Base-by-base conservation (phyloP, 2,329 filamentous ascomycete species). In the Ophiobolus disseminans region DNA sequence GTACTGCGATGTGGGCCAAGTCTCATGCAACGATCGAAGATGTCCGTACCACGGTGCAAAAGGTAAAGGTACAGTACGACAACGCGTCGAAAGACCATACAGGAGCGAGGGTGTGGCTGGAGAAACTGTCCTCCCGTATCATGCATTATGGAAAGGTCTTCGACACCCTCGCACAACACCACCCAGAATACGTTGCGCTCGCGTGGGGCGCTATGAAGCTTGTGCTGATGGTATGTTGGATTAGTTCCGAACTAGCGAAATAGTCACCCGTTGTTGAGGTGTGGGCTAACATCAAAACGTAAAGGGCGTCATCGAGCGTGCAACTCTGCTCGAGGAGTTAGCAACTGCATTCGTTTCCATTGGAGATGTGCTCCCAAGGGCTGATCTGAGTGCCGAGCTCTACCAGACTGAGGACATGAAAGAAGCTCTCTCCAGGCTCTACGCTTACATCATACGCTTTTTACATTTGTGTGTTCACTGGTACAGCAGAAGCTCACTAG, bases 131-230 rank as follows among this genome's bases (percentile, higher is more conserved):
- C 14, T 10, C 17, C 37, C 41, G 21, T 14, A 39, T 30, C 17
- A 40, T 50, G 40, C 52, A 55, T 19, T 68, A 66, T 45, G 59
- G 58, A n/a, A 40, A 51, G 7, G 46, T 66, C 4, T 43, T 68
- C 23, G 65, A 68, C 45, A 50, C 53, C 4, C 28, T 68, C 19
- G 53, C 54, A 5, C 62, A 69, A 48, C 63, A 68, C 37, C 65
- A 70, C 50, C 64, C 67, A 6, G 65, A 70, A 40, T 70, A 68
- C 31, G 59, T 65, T 5, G 53, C 63, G 3, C 38, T 71, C 14
- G 66, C 55, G 1, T 70, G 65, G 64, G 67, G 66, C 2, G 51
- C 65, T 6, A 54, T 69, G 21, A 69, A 68, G 42, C 51, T 69
- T 28, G 34, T 68, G 21, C 57, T 39, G 14, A 45, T 31, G 35